Evolutionary conservation across 2,329 filamentous ascomycete species (phyloP), one percentile per base, ranked within the genome.

Genomic region (Orbilia ellipsospora): DNA sequence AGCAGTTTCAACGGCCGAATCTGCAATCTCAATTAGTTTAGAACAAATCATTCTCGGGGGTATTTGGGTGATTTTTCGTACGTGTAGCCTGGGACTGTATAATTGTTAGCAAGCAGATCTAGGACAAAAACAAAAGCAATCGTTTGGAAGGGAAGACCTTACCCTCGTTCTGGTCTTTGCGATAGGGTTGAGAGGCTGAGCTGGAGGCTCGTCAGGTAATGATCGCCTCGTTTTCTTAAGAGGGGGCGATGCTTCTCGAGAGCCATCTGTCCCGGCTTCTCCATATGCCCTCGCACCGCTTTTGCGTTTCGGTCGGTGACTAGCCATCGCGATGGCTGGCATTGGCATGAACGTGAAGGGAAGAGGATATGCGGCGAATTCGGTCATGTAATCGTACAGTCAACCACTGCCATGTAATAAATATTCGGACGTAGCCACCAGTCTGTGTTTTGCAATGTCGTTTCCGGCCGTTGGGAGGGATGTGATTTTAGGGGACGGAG

Each of bases 251-350:
- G 63, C 64, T 55, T 57, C 64, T 36, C 59, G 72, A 50, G 42
- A 45, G 20, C 48, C 60, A 44, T 60, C 66, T 20, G n/a, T 20
- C 31, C 51, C 36, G 54, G 64, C 72, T 31, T 69, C 72, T 18
- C 60, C 40, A 48, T 59, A 54, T 36, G 72, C 45, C 28, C 63
- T 75, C 20, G 59, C 52, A 20, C 59, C 48, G 54, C 72, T 75
- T 75, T 75, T 75, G 16, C 72, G 72, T 59, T 75, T 75, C 52
- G 72, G 72, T 55, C 72, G 72, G 42, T 75, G 72, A 59, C 64
- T 75, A n/a, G 72, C 72, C 72, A 75, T 75, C 31, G 72, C 64
- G 50, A 69, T 62, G 45, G 65, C 65, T 36, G 65, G 65, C 65
- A 69, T 69, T 55, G 72, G 72, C 64, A 69, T 67, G 23, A 75